A percentile compares a stretch with the other conserved stretches of the same genome.
phyloP scores from a whole-genome alignment of 441 rosid species.

The Gossypium aridum region DNA sequence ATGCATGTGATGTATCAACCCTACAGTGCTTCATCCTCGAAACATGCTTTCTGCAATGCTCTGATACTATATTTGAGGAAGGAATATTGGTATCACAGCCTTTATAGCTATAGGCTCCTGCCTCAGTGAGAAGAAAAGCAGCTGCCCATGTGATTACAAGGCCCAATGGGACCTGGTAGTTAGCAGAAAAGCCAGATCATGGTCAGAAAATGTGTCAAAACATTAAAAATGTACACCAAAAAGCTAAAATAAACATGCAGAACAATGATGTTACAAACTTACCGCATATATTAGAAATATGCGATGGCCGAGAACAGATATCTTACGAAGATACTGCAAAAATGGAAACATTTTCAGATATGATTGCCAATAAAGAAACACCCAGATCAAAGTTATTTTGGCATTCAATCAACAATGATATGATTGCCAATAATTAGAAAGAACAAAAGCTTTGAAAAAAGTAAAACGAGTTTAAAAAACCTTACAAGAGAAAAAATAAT shows the following conservation, averaged over 20 bases:
- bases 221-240: not conserved
- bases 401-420: not conserved
- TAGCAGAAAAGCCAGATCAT: conserved; percentile 8
- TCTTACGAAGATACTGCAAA: conserved; percentile 92
- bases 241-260: not conserved
- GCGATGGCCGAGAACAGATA: conserved; percentile 88
- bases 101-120: conserved; percentile 73
- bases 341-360: conserved; percentile 13
- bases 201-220: conserved; percentile 8
- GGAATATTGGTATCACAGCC: conserved; percentile 81
- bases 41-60: conserved; percentile 77
- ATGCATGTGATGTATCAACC: conserved; percentile 81
- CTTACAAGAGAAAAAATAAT: conserved; percentile 91
- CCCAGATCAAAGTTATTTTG: not conserved
- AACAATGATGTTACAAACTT: conserved; percentile 25
- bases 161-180: conserved; percentile 81
- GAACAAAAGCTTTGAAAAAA: not conserved
- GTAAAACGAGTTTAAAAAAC: conserved; percentile 11
- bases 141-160: conserved; percentile 87
- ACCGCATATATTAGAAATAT: conserved; percentile 86
- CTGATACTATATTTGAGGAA: conserved; percentile 67
- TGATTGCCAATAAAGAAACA: not conserved
- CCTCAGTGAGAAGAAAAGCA: conserved; percentile 81
- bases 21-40: conserved; percentile 79
- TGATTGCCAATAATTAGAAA: not conserved